Base-by-base conservation (phyloP, 805 yeast species). In the Kodamaea nitidulidarum region DNA sequence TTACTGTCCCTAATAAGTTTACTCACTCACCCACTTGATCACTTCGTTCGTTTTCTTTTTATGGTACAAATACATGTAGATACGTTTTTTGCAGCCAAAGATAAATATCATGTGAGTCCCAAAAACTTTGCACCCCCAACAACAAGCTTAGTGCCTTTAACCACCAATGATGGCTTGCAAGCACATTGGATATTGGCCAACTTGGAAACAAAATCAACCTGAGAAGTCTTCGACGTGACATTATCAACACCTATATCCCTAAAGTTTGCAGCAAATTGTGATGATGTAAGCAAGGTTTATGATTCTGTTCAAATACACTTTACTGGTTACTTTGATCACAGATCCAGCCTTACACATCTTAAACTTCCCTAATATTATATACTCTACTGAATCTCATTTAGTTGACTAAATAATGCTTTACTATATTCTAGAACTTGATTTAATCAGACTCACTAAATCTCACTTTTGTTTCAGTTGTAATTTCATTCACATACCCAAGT, bases 251-350 rank as follows among this genome's bases (percentile, higher is more conserved):
- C 1, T 63, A 73, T 1, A 70, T 77, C 15, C 74, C 78, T 1
- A 47, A 52, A 2, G 56, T 67, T 2, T 75, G 81, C 48, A 43
- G 47, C 3, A 47, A 52, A 4, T 41, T 55, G 16, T 2, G 33
- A 41, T 5, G 31, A 42, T 4, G 16, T 7, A 10, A 8, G 9
- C 4, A 38, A 4, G 35, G 38, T 2, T 56, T 67, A 9, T 53
- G 78, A 30, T 55, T 65, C 12, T 53, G 64, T 0, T 70, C 80
- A 0, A 67, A 56, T 36, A 52, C 77, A 7, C 50, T 78, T 40
- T 65, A 70, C 46, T 82, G 83, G 57, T 74, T 1, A 58, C 76
- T 1, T 45, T 78, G 32, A 60, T 70, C 18, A n/a, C n/a, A n/a
- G n/a, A n/a, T n/a, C n/a, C n/a, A n/a, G n/a, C n/a, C n/a, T n/a